phyloP scores from a whole-genome alignment of 2,329 filamentous ascomycete species.

The Parafenestella ontariensis region DNA sequence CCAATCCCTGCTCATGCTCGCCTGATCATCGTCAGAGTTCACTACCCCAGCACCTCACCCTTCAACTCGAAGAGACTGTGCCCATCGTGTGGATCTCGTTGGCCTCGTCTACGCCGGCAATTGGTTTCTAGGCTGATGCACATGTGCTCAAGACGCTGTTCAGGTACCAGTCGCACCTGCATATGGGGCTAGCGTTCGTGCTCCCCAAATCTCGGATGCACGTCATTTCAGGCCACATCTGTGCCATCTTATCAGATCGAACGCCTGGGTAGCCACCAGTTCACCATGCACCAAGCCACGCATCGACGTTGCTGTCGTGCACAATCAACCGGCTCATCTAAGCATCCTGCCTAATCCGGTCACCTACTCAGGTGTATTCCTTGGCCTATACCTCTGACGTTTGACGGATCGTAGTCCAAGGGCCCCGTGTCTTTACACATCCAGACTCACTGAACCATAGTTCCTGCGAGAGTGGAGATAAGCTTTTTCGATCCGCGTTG shows the following conservation, averaged over 20 bases:
- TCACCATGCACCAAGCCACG: background rate
- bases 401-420: background rate
- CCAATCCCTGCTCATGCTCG: conserved; percentile 17
- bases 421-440: background rate
- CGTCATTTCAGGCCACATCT: conserved; percentile 25
- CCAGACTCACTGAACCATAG: background rate
- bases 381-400: background rate
- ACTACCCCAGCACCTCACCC: too few species aligned
- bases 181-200: conserved; percentile 10
- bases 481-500: conserved; percentile 23
- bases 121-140: background rate
- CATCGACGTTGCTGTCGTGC: conserved; percentile 1
- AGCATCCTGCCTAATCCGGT: background rate
- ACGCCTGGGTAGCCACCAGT: conserved; percentile 6
- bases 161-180: conserved; percentile 5
- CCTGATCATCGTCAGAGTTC: conserved; percentile 31
- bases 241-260: conserved; percentile 31
- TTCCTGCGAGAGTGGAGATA: conserved; percentile 3
- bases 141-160: background rate
- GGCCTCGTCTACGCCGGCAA: background rate
- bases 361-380: background rate
- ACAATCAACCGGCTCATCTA: background rate
- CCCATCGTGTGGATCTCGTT: too few species aligned
- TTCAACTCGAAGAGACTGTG: background rate
- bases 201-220: conserved; percentile 19